These are phyloP conservation scores for Anisodus tanguticus DNA, from an alignment of 257 asterid species.

Conservation along the genomic window DNA sequence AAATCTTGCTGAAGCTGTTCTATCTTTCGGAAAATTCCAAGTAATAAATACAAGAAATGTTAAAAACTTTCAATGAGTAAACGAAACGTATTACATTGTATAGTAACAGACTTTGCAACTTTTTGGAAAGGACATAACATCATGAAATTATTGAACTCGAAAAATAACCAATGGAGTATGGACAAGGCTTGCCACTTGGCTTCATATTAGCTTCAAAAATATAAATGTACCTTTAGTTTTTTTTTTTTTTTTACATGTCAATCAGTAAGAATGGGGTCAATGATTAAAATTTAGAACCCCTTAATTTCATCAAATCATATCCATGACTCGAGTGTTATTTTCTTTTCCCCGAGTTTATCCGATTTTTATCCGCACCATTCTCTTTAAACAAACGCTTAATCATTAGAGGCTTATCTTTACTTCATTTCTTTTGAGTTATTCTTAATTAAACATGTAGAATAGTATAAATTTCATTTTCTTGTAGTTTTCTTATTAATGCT, in stretches of 20 bases:
- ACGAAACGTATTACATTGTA: not conserved
- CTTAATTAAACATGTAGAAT: too few relatives aligned
- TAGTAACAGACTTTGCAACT: not conserved
- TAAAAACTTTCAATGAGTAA: not conserved
- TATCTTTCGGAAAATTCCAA: not conserved
- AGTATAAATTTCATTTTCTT: too few relatives aligned
- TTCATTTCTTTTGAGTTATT: too few relatives aligned
- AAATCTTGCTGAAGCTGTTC: too few relatives aligned
- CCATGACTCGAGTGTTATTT: not conserved
- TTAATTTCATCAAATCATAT: not conserved
- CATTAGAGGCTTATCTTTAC: too few relatives aligned
- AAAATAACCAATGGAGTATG: not conserved
- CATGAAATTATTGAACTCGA: not conserved
- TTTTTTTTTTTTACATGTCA: not conserved
- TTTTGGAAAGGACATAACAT: not conserved
- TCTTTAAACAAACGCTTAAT: too few relatives aligned
- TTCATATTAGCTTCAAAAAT: not conserved
- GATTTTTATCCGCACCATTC: not conserved
- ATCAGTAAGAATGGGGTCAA: not conserved
- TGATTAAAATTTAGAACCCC: not conserved
- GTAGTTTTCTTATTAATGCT: too few relatives aligned
- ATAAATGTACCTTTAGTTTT: not conserved
- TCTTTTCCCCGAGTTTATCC: not conserved
- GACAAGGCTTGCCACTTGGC: not conserved
- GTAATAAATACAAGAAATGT: constrained; percentile 1